Percentiles rank a stretch among this genome's conserved stretches.
phyloP scores from a whole-genome alignment of 169 alveolate species.

The Eimeria brunetti region DNA sequence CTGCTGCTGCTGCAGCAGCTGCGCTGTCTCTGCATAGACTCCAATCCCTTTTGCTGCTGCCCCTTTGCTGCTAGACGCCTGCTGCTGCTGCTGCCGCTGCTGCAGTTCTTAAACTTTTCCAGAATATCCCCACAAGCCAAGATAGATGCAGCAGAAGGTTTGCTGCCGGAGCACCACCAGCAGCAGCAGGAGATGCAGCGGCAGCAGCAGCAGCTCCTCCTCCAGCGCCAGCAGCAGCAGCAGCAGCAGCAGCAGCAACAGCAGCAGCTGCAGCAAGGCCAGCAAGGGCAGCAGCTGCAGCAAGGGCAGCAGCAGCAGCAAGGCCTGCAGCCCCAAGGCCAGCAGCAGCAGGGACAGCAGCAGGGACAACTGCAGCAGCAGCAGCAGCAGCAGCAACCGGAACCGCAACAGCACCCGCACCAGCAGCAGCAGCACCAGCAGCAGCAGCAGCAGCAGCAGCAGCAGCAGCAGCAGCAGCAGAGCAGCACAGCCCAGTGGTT shows the following conservation, averaged over 20 bases:
- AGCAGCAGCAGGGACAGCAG: not conserved
- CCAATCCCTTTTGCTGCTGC: not conserved
- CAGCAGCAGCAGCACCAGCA: not conserved
- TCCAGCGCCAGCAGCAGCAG: conserved; percentile 57
- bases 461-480: conserved; percentile 42
- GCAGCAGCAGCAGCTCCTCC: not conserved
- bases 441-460: conserved; percentile 60
- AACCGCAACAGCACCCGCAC: no score
- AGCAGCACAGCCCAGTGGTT: not conserved
- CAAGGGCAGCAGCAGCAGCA: not conserved
- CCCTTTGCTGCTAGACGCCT: not conserved
- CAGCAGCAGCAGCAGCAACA: conserved; percentile 54
- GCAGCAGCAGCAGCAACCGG: no score
- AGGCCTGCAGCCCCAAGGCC: not conserved
- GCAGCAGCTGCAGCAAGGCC: not conserved
- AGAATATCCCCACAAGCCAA: not conserved
- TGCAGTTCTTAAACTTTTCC: not conserved
- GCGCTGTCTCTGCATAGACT: not conserved
- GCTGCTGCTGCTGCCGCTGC: not conserved
- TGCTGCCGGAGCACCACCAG: conserved; percentile 19
- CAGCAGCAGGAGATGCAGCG: conserved; percentile 8
- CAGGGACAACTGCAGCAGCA: no score
- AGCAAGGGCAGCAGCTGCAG: not conserved
- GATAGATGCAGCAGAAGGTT: not conserved
- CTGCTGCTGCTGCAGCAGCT: not conserved